Percentiles rank a stretch among this genome's conserved stretches.
These are phyloP conservation scores for Xylaria longipes DNA, from an alignment of 495 filamentous ascomycete genomes.

Conservation along the genomic window DNA sequence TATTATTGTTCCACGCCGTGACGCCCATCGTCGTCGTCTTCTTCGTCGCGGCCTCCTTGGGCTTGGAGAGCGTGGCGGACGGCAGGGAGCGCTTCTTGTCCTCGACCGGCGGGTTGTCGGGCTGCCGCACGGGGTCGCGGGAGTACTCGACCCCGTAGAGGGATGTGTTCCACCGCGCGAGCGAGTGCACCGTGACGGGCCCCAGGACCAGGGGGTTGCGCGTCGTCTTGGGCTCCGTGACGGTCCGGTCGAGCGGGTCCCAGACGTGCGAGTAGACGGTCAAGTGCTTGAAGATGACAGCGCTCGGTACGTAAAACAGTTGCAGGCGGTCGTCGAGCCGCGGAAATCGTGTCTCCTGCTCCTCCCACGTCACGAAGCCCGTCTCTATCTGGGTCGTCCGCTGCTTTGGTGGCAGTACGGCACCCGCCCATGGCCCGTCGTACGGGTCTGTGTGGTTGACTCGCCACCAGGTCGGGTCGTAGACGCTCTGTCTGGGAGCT, in stretches of 20 bases:
- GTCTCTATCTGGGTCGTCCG: slow-evolving; percentile 11
- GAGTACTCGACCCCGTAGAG: slow-evolving; percentile 23
- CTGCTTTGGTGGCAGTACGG: background rate
- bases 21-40: background rate
- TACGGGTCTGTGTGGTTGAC: background rate
- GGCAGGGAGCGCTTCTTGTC: slow-evolving; percentile 31
- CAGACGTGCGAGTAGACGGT: slow-evolving; percentile 16
- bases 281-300: slow-evolving; percentile 1
- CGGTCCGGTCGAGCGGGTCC: slow-evolving; percentile 28
- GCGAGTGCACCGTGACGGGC: slow-evolving; percentile 29
- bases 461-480: slow-evolving; percentile 31
- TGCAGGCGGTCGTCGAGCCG: slow-evolving; percentile 25
- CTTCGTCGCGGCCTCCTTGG: background rate
- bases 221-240: slow-evolving; percentile 23
- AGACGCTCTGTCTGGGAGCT: slow-evolving; percentile 6
- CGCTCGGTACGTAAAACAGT: background rate
- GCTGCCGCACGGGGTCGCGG: slow-evolving; percentile 13
- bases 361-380: slow-evolving; percentile 30
- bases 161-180: slow-evolving; percentile 24
- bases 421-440: slow-evolving; percentile 9
- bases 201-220: slow-evolving; percentile 20
- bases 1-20: no score
- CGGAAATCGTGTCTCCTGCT: slow-evolving; percentile 32
- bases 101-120: slow-evolving; percentile 20
- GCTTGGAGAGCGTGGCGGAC: slow-evolving; percentile 5